phyloP scores from a whole-genome alignment of 2,329 filamentous ascomycete species.

The Lecanicillium sp. region DNA sequence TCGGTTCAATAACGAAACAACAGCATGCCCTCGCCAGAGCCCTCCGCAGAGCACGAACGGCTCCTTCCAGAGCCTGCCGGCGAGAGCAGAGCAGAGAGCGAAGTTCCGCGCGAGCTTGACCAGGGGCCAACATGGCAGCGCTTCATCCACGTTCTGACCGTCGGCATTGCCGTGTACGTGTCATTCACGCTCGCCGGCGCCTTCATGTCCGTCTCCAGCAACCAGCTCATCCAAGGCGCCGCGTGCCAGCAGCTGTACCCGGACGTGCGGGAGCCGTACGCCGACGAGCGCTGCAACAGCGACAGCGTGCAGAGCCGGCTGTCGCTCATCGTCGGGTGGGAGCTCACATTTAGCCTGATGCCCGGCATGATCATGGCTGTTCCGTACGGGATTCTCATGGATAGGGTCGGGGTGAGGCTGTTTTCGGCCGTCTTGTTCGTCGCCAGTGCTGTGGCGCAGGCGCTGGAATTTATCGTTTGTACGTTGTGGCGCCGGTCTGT shows the following conservation, averaged over 20 bases:
- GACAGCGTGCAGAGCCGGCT: constrained; percentile 4
- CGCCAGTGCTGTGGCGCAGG: not conserved
- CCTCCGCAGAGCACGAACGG: no score
- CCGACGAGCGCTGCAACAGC: constrained; percentile 4
- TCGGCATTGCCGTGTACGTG: not conserved
- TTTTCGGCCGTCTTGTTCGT: constrained; percentile 1
- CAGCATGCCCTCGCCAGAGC: no score
- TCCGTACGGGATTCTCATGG: constrained; percentile 4
- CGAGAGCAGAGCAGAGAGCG: no score
- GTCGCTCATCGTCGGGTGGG: constrained; percentile 3
- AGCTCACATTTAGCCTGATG: not conserved
- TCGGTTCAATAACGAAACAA: no score
- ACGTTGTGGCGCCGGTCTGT: not conserved
- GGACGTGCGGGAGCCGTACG: not conserved
- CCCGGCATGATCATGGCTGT: constrained; percentile 2
- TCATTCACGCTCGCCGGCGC: not conserved
- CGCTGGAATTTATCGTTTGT: constrained; percentile 1
- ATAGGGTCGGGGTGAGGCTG: not conserved
- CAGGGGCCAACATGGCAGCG: no score
- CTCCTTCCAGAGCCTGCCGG: no score
- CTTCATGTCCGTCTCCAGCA: constrained; percentile 1
- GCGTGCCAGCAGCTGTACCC: constrained; percentile 5
- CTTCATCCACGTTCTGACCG: no score
- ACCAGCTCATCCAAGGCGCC: constrained; percentile 6
- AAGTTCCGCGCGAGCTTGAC: no score